A percentile compares a stretch with the other conserved stretches of the same genome.
phyloP scores from a whole-genome alignment of 2,329 filamentous ascomycete species.

The Paecilomyces sp. region DNA sequence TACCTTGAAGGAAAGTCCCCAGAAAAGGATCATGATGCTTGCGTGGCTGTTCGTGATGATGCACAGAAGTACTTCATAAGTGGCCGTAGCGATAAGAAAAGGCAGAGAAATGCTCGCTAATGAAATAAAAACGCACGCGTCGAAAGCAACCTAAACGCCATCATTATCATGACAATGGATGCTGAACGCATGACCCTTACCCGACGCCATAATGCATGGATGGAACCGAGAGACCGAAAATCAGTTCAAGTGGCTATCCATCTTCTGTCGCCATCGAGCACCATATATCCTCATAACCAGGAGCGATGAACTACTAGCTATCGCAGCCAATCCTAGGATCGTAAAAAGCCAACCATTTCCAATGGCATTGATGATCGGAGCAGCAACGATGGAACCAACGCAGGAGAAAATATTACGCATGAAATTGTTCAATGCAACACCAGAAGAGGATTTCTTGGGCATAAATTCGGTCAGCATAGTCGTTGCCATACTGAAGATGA shows the following conservation, averaged over 20 bases:
- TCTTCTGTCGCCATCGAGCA: conserved; percentile 54
- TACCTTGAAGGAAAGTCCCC: neutral
- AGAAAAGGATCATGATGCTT: neutral
- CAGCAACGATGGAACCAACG: conserved; percentile 60
- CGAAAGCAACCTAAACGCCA: neutral
- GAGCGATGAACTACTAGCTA: conserved; percentile 54
- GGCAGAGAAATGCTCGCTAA: neutral
- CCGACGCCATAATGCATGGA: conserved; percentile 12
- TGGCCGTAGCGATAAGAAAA: neutral
- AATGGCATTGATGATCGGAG: conserved; percentile 63
- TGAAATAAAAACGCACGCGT: neutral
- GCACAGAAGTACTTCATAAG: neutral
- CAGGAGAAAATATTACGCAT: conserved; percentile 71
- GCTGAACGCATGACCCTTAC: conserved; percentile 13
- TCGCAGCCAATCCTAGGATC: conserved; percentile 47
- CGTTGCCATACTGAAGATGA: conserved; percentile 65
- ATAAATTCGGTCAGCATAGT: conserved; percentile 86
- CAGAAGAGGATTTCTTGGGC: conserved; percentile 61
- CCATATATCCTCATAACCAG: conserved; percentile 56
- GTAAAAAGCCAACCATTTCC: conserved; percentile 74
- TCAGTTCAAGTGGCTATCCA: conserved; percentile 43
- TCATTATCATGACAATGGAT: neutral
- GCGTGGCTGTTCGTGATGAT: neutral
- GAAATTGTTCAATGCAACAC: conserved; percentile 77
- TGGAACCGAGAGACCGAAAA: conserved; percentile 3